Conservation (phyloP, 2,329 filamentous ascomycete genomes). For the Calonectria crousiana region DNA sequence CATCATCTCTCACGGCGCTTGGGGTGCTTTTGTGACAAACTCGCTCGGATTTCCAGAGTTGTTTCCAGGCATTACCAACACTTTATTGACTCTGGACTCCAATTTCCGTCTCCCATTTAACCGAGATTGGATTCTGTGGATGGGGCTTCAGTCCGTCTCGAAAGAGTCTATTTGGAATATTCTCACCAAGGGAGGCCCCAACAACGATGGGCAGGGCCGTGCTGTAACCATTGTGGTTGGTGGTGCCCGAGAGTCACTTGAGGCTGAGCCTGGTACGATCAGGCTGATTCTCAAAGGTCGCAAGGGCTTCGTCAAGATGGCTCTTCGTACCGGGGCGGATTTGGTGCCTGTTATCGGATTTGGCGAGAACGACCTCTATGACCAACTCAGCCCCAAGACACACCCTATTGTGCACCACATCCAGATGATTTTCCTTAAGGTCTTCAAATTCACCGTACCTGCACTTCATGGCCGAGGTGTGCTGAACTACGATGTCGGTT, state of each 20-base stretch:
- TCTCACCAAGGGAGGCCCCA: constrained; percentile 81
- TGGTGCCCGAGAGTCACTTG: constrained; percentile 90
- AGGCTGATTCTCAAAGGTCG: constrained; percentile 84
- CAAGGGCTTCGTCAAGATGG: constrained; percentile 95
- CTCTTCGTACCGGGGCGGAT: constrained; percentile 91
- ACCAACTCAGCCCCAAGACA: constrained; percentile 82
- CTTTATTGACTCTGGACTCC: constrained; percentile 90
- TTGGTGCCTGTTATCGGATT: constrained; percentile 93
- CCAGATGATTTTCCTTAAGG: constrained; percentile 86
- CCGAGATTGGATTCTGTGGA: constrained; percentile 90
- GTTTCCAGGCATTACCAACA: constrained; percentile 96
- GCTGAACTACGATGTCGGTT: constrained; percentile 97
- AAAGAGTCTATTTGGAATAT: constrained; percentile 93
- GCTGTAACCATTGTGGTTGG: constrained; percentile 96
- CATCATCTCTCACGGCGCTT: constrained; percentile 97
- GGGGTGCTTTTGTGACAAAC: constrained; percentile 90
- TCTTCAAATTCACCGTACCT: constrained; percentile 92
- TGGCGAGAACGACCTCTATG: constrained; percentile 96
- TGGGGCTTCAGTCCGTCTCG: constrained; percentile 90
- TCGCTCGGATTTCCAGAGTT: constrained; percentile 87
- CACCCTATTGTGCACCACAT: constrained; percentile 84
- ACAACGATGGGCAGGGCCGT: constrained; percentile 89
- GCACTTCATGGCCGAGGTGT: constrained; percentile 91
- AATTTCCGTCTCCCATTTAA: constrained; percentile 97
- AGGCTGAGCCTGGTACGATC: constrained; percentile 83